A percentile compares a stretch with the other conserved stretches of the same genome.
Evolutionary conservation across 75 land plant species (phyloP).

Genomic region (Sequoia sempervirens): DNA sequence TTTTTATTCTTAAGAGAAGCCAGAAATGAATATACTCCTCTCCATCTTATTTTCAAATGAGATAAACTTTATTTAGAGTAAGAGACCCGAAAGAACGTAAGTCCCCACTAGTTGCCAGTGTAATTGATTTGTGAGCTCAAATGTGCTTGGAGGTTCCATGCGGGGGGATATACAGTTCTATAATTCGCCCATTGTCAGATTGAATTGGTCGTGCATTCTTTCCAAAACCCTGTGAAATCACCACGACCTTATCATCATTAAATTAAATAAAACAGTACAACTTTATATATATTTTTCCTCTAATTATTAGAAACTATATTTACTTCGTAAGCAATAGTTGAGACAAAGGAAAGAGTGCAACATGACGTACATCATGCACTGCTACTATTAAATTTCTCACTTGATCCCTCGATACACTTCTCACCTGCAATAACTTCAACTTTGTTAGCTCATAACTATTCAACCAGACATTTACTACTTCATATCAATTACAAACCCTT

Average conservation of each 20-base stretch:
- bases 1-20: too few species aligned
- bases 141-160: background rate
- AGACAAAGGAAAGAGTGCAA: too few species aligned
- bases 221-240: conserved; percentile 18
- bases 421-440: conserved; percentile 6
- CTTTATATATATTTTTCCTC: background rate
- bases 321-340: background rate
- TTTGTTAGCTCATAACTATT: background rate
- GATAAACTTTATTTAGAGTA: too few species aligned
- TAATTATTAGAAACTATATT: background rate
- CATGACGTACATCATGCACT: conserved; percentile 23
- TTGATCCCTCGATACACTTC: conserved; percentile 28
- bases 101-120: too few species aligned
- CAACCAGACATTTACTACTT: background rate
- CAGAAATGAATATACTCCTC: too few species aligned
- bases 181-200: background rate
- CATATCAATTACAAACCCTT: too few species aligned
- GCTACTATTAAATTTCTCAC: conserved; percentile 10
- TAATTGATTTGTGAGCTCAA: background rate
- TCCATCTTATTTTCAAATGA: too few species aligned
- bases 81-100: too few species aligned
- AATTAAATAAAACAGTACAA: background rate
- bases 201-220: conserved; percentile 33
- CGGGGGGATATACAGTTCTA: conserved; percentile 10
- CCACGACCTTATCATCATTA: background rate